phyloP scores from a whole-genome alignment of 2,329 filamentous ascomycete genomes.

The Harringtonia aguacate region DNA sequence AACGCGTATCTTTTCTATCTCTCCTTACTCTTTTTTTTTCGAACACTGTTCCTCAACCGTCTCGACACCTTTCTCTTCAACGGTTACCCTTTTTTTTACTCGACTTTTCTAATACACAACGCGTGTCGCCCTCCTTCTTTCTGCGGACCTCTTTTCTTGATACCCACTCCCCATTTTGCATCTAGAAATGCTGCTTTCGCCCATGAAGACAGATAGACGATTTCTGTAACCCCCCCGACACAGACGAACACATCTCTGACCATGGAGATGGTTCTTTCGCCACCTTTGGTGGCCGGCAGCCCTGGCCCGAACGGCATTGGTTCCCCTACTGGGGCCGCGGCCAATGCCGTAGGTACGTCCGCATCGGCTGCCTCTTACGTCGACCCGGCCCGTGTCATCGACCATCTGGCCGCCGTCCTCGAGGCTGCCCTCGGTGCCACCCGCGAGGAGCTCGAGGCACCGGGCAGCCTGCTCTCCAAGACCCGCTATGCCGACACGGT shows the following conservation, averaged over 20 bases:
- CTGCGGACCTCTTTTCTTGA: neutral
- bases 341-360: slow-evolving; percentile 18
- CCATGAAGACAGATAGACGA: slow-evolving; percentile 8
- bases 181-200: slow-evolving; percentile 5
- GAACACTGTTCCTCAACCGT: too few relatives aligned
- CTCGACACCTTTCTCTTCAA: too few relatives aligned
- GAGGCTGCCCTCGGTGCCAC: slow-evolving; percentile 65
- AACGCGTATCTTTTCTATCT: too few relatives aligned
- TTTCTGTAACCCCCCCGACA: neutral
- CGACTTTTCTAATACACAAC: too few relatives aligned
- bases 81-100: neutral
- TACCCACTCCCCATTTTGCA: neutral
- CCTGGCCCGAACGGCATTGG: slow-evolving; percentile 35
- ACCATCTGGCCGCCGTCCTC: slow-evolving; percentile 61
- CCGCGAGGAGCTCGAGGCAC: slow-evolving; percentile 65
- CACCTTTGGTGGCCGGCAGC: slow-evolving; percentile 25
- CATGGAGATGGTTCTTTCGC: slow-evolving; percentile 43
- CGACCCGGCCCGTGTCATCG: slow-evolving; percentile 59
- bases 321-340: slow-evolving; percentile 5
- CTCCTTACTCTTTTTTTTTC: neutral
- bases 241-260: slow-evolving; percentile 9
- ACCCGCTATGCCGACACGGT: slow-evolving; percentile 66
- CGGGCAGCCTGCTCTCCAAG: slow-evolving; percentile 74
- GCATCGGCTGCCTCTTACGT: slow-evolving; percentile 46
- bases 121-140: neutral